These are phyloP conservation scores for Hanseniaspora thailandica DNA, from an alignment of 805 yeast genomes.

Conservation along the genomic window DNA sequence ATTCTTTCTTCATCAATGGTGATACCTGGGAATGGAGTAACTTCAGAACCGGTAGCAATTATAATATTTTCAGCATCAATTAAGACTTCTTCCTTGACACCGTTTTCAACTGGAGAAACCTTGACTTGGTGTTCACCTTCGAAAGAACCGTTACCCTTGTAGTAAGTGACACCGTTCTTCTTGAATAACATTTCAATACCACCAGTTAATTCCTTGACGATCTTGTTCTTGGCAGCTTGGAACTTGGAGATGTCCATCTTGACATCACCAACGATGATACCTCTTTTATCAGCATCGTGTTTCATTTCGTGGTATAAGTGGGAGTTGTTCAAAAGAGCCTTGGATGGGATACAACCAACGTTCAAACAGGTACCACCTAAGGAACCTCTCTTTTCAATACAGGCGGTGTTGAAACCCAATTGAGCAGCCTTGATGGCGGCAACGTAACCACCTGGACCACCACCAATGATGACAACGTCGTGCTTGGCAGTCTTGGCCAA, in stretches of 20 bases:
- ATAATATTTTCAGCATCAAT: slow-evolving; percentile 78
- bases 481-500: slow-evolving; percentile 39
- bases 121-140: slow-evolving; percentile 64
- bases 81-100: slow-evolving; percentile 46
- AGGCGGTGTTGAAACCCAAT: slow-evolving; percentile 85
- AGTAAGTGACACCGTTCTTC: slow-evolving; percentile 87
- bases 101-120: slow-evolving; percentile 80
- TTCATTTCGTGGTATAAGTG: slow-evolving; percentile 81
- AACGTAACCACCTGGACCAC: slow-evolving; percentile 99
- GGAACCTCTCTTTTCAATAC: slow-evolving; percentile 91
- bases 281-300: slow-evolving; percentile 75
- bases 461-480: slow-evolving; percentile 92
- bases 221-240: slow-evolving; percentile 84
- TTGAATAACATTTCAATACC: slow-evolving; percentile 93
- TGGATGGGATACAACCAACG: slow-evolving; percentile 98
- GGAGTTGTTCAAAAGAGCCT: slow-evolving; percentile 87
- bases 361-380: slow-evolving; percentile 98
- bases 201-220: slow-evolving; percentile 78
- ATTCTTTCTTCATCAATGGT: slow-evolving; percentile 93
- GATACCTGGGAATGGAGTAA: slow-evolving; percentile 97
- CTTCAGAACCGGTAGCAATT: slow-evolving; percentile 97
- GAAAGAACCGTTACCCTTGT: slow-evolving; percentile 86
- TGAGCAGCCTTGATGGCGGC: slow-evolving; percentile 99
- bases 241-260: slow-evolving; percentile 62
- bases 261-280: slow-evolving; percentile 73